phyloP scores from a whole-genome alignment of 1,284 basidiomycete genomes.

The Kalmanozyma brasiliensis region DNA sequence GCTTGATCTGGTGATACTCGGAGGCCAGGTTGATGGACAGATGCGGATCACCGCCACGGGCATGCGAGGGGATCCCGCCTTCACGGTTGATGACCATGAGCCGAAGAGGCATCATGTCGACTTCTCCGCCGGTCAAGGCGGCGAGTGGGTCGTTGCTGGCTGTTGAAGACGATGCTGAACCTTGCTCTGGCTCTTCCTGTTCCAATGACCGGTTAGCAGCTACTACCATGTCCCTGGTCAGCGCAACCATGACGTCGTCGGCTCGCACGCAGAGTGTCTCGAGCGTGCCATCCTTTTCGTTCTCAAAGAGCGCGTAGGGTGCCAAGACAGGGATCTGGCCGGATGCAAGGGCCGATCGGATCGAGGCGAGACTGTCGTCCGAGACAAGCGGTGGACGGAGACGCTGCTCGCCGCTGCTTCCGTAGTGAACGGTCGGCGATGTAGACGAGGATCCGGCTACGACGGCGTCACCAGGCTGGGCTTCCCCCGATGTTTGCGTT shows the following conservation, averaged over 20 bases:
- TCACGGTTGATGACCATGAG: conserved; percentile 98
- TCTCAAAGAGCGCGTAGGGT: conserved; percentile 92
- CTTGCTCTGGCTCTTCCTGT: background rate
- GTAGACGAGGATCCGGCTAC: conserved; percentile 22
- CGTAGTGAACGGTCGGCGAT: conserved; percentile 31
- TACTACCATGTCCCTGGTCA: conserved; percentile 84
- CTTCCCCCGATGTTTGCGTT: conserved; percentile 9
- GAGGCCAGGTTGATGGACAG: conserved; percentile 92
- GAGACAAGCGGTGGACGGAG: conserved; percentile 70
- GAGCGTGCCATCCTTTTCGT: conserved; percentile 69
- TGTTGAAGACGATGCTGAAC: conserved; percentile 1
- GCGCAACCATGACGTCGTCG: conserved; percentile 89
- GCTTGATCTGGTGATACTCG: conserved; percentile 85
- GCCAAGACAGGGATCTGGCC: conserved; percentile 96
- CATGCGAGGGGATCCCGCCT: conserved; percentile 97
- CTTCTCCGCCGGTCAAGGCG: conserved; percentile 44
- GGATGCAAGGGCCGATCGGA: conserved; percentile 85
- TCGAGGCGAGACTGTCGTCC: conserved; percentile 80
- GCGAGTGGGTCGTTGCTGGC: conserved; percentile 17
- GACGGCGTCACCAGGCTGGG: conserved; percentile 8
- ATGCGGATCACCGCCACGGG: conserved; percentile 91
- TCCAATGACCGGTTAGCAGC: conserved; percentile 41
- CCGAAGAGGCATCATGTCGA: conserved; percentile 75
- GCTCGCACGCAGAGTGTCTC: conserved; percentile 85
- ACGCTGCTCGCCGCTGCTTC: conserved; percentile 28